phyloP scores from a whole-genome alignment of 2,329 filamentous ascomycete genomes.

The Diaporthe citri region DNA sequence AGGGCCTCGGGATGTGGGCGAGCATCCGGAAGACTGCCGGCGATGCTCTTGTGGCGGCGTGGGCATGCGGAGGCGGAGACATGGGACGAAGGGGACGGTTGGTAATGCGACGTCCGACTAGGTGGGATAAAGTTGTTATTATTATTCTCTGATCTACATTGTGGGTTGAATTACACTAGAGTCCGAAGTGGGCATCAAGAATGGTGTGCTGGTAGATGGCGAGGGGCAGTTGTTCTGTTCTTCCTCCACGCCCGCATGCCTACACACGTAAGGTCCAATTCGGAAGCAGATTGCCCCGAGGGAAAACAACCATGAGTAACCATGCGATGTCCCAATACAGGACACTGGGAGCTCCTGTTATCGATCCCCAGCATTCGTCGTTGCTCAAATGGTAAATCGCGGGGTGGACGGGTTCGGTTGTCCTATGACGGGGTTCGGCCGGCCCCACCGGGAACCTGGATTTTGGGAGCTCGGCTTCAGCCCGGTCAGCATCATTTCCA shows the following conservation, averaged over 20 bases:
- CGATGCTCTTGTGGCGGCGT: neutral
- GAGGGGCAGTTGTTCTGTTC: neutral
- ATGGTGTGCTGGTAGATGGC: too few species aligned
- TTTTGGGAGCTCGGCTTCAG: neutral
- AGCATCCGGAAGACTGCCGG: neutral
- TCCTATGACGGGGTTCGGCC: constrained; percentile 10
- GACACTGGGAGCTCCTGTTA: neutral
- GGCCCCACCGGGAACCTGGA: constrained; percentile 17
- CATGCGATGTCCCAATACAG: neutral
- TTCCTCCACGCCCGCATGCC: neutral
- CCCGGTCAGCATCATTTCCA: neutral
- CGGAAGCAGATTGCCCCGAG: neutral
- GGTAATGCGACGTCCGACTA: neutral
- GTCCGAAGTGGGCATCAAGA: neutral
- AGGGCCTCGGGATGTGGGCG: constrained; percentile 5
- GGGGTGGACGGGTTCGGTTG: neutral
- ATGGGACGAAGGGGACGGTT: neutral
- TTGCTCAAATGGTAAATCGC: neutral
- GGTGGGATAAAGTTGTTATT: neutral
- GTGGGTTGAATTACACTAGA: neutral
- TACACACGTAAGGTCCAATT: neutral
- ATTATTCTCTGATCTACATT: too few species aligned
- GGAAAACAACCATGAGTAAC: neutral
- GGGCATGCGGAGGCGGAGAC: constrained; percentile 18
- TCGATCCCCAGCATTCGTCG: neutral